These are phyloP conservation scores for Spiraea crenata DNA, from an alignment of 331 rosid species.

Conservation along the genomic window DNA sequence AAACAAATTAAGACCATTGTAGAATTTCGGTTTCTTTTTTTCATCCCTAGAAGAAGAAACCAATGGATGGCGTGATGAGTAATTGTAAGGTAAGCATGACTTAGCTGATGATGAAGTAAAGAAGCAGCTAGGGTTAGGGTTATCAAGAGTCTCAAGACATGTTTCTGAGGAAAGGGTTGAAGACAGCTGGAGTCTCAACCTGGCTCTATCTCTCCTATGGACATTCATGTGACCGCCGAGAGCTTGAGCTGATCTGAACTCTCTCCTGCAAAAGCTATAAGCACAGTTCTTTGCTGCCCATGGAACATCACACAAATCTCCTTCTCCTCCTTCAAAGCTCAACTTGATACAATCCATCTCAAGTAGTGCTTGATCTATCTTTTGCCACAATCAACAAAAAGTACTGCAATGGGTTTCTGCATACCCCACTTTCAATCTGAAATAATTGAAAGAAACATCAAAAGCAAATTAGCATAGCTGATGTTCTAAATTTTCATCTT, in stretches of 20 bases:
- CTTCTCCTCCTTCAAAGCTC: slow-evolving; percentile 33
- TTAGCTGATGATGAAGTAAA: slow-evolving; percentile 19
- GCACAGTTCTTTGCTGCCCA: slow-evolving; percentile 59
- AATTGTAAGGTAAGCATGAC: slow-evolving; percentile 16
- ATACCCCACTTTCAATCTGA: background rate
- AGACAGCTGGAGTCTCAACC: slow-evolving; percentile 53
- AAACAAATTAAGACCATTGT: too few species aligned
- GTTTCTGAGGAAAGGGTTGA: slow-evolving; percentile 2
- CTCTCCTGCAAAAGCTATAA: slow-evolving; percentile 76
- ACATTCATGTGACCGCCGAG: slow-evolving; percentile 91
- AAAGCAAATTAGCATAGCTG: background rate
- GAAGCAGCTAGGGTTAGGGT: slow-evolving; percentile 32
- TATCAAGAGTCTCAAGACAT: slow-evolving; percentile 31
- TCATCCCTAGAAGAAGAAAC: too few species aligned
- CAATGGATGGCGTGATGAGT: too few species aligned
- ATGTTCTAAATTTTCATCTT: background rate
- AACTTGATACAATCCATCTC: slow-evolving; percentile 29
- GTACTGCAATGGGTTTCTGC: slow-evolving; percentile 30
- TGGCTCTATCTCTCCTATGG: slow-evolving; percentile 80
- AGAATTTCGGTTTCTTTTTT: too few species aligned
- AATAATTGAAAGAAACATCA: background rate
- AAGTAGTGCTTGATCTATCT: slow-evolving; percentile 17
- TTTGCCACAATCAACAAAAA: slow-evolving; percentile 5
- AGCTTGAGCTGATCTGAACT: slow-evolving; percentile 82
- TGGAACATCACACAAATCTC: slow-evolving; percentile 43